Conservation (phyloP, 1,284 basidiomycete species). For the Cutaneotrichosporon cutaneum region DNA sequence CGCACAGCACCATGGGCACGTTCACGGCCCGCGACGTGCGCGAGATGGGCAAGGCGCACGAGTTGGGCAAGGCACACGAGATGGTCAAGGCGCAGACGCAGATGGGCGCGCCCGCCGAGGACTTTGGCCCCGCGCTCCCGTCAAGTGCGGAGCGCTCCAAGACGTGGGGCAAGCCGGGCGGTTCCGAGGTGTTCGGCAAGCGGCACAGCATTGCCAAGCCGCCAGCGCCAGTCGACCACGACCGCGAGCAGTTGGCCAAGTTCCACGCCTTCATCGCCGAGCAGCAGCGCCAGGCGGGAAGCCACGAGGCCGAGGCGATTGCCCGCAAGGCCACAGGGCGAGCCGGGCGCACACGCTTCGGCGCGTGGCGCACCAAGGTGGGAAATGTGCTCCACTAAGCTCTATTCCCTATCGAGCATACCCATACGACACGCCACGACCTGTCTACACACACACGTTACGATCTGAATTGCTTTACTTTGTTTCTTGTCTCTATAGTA, state of each 20-base stretch:
- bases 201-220: not conserved
- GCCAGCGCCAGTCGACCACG: slow-evolving; percentile 14
- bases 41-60: not conserved
- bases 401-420: not conserved
- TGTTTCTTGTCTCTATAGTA: not conserved
- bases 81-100: not conserved
- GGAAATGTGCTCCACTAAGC: slow-evolving; percentile 23
- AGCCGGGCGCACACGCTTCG: not conserved
- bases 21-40: not conserved
- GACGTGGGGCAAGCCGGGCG: slow-evolving; percentile 6
- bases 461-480: not conserved
- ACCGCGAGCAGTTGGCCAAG: slow-evolving; percentile 36
- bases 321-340: slow-evolving; percentile 16
- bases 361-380: not conserved
- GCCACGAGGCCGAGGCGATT: slow-evolving; percentile 32
- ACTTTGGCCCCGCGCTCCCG: not conserved
- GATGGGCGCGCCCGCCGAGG: slow-evolving; percentile 2
- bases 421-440: not conserved
- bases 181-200: not conserved
- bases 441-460: not conserved
- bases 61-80: not conserved
- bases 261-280: slow-evolving; percentile 43
- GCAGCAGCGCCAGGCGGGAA: slow-evolving; percentile 37
- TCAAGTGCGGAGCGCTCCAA: not conserved
- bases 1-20: slow-evolving; percentile 3